Percentiles rank a stretch among this genome's conserved stretches.
Evolutionary conservation across 352 stramenopile species (phyloP).

Genomic region (Phytophthora fragariaefolia): DNA sequence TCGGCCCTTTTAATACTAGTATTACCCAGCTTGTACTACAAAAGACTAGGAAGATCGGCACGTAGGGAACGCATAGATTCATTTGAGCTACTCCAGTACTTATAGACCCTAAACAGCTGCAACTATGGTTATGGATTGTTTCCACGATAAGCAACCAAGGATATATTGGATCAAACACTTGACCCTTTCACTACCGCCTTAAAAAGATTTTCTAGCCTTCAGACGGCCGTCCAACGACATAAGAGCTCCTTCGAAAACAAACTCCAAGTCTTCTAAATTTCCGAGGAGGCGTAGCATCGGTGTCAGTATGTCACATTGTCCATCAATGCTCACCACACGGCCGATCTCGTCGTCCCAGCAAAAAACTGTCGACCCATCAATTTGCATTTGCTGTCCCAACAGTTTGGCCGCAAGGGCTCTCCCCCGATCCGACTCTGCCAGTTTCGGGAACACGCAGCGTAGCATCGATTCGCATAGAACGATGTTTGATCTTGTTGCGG

Average conservation of each 20-base stretch:
- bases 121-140: no score
- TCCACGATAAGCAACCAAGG: no score
- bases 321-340: neutral
- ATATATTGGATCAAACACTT: no score
- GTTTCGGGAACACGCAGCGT: neutral
- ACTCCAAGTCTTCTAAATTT: neutral
- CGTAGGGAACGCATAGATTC: no score
- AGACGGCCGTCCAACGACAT: no score
- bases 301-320: neutral
- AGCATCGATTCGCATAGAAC: neutral
- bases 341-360: neutral
- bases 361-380: neutral
- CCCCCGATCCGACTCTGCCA: neutral
- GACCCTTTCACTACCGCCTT: no score
- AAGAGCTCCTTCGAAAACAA: neutral
- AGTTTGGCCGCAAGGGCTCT: neutral
- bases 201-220: no score
- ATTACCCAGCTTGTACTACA: no score
- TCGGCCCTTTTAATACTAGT: no score
- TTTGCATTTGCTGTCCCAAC: neutral
- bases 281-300: neutral
- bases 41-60: no score
- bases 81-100: no score
- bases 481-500: neutral
- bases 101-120: no score